These are phyloP conservation scores for Aspergillus thermomutatus DNA, from an alignment of 2,329 filamentous ascomycete genomes.

Conservation along the genomic window DNA sequence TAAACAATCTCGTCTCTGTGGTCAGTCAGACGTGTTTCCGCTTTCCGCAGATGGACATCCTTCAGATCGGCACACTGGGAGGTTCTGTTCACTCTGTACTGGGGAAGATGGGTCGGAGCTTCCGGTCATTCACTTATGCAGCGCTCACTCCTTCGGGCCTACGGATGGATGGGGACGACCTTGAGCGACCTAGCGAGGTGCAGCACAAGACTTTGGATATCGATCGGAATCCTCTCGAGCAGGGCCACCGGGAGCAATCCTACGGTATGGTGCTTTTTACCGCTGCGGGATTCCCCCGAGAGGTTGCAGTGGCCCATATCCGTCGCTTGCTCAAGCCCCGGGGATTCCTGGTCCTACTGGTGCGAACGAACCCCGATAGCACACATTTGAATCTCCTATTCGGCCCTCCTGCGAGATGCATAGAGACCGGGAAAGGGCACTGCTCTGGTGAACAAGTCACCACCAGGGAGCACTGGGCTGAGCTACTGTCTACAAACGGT, in stretches of 20 bases:
- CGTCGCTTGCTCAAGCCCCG: slow-evolving; percentile 16
- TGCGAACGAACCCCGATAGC: not conserved
- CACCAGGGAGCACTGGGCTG: not conserved
- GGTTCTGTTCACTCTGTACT: slow-evolving; percentile 37
- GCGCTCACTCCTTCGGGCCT: slow-evolving; percentile 47
- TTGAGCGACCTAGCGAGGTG: slow-evolving; percentile 8
- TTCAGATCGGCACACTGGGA: slow-evolving; percentile 39
- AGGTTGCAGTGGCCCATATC: slow-evolving; percentile 27
- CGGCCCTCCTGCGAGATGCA: too few relatives aligned
- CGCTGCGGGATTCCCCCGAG: slow-evolving; percentile 31
- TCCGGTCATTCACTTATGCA: slow-evolving; percentile 41
- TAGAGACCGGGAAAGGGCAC: too few relatives aligned
- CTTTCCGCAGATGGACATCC: slow-evolving; percentile 34
- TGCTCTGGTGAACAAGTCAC: too few relatives aligned
- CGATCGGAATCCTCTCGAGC: slow-evolving; percentile 23
- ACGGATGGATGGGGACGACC: slow-evolving; percentile 39
- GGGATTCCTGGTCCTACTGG: slow-evolving; percentile 1
- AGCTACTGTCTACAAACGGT: not conserved
- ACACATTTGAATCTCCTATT: too few relatives aligned
- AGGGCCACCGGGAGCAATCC: slow-evolving; percentile 30
- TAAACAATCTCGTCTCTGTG: not conserved
- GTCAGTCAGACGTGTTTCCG: slow-evolving; percentile 17
- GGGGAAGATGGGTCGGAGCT: slow-evolving; percentile 21
- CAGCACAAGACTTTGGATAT: slow-evolving; percentile 26
- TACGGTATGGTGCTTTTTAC: slow-evolving; percentile 36